Percentiles rank a stretch among this genome's conserved stretches.
Conservation (phyloP, 495 filamentous ascomycete species). For the Apiosordaria backusii region DNA sequence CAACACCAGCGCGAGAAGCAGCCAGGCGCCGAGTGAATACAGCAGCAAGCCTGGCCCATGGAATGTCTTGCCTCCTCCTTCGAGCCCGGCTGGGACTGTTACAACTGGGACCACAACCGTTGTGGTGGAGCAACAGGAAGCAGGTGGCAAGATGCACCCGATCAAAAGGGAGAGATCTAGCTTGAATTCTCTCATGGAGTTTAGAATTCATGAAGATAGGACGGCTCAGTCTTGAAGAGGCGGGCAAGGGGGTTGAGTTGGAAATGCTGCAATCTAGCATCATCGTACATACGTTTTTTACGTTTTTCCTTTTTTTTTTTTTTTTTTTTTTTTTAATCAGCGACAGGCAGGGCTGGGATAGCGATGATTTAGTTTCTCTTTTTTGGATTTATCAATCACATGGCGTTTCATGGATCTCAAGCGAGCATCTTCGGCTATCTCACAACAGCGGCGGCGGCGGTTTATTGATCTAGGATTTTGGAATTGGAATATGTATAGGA, state of each 20-base stretch:
- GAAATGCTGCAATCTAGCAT: background rate
- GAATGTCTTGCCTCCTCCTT: slow-evolving; percentile 6
- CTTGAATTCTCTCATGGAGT: slow-evolving; percentile 12
- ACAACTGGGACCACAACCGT: background rate
- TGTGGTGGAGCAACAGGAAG: slow-evolving; percentile 1
- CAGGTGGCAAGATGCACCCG: background rate
- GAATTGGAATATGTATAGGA: no score
- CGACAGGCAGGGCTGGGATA: background rate
- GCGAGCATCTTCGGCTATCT: background rate
- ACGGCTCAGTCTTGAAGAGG: background rate
- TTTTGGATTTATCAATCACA: background rate
- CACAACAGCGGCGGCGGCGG: background rate
- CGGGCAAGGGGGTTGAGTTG: background rate
- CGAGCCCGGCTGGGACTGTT: background rate
- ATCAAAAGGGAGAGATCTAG: background rate
- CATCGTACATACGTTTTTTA: background rate
- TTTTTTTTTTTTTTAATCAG: background rate
- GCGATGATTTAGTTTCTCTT: background rate
- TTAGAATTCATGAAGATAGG: slow-evolving; percentile 30
- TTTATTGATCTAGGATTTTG: background rate
- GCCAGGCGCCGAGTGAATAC: slow-evolving; percentile 35
- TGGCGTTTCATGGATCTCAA: background rate
- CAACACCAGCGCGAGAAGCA: slow-evolving; percentile 10
- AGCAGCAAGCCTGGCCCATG: slow-evolving; percentile 24
- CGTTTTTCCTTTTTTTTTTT: background rate